A percentile compares a stretch with the other conserved stretches of the same genome.
phyloP scores from a whole-genome alignment of 2,329 filamentous ascomycete species.

The Chaetothyriales sp. region DNA sequence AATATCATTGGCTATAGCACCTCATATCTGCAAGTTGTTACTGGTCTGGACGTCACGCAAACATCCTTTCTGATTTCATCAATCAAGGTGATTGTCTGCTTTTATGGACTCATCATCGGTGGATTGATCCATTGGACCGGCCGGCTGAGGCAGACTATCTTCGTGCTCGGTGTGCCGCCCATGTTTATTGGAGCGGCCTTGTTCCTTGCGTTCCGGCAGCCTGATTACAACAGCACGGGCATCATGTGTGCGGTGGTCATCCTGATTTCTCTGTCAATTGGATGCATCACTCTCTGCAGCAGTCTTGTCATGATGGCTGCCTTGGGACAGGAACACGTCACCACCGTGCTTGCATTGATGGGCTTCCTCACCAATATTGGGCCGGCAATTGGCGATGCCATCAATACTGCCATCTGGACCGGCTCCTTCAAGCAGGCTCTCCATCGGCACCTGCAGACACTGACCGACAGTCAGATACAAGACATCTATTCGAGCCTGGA shows the following conservation, averaged over 20 bases:
- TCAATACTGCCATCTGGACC: constrained; percentile 24
- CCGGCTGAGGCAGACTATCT: constrained; percentile 35
- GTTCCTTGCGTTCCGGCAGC: constrained; percentile 39
- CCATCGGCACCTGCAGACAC: constrained; percentile 26
- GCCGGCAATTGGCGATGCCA: constrained; percentile 20
- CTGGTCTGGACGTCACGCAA: constrained; percentile 26
- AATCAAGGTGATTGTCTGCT: constrained; percentile 36
- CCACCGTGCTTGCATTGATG: constrained; percentile 24
- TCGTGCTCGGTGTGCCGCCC: constrained; percentile 36
- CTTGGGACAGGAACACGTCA: constrained; percentile 37
- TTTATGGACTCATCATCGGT: constrained; percentile 33
- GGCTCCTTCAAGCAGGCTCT: constrained; percentile 25
- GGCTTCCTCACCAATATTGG: constrained; percentile 21
- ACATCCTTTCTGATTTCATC: constrained; percentile 32
- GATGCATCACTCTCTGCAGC: constrained; percentile 35
- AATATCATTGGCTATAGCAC: constrained; percentile 37
- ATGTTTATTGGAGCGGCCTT: constrained; percentile 36
- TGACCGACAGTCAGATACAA: constrained; percentile 14
- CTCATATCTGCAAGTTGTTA: constrained; percentile 40
- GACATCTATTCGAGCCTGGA: constrained; percentile 39
- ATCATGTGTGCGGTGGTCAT: constrained; percentile 40
- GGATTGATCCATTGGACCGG: constrained; percentile 32
- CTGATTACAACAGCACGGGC: constrained; percentile 29
- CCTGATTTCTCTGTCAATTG: constrained; percentile 37
- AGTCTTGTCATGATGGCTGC: constrained; percentile 42